Base-by-base conservation (phyloP, 371 early-diverging fungal species). In the Rhizomucor miehei region DNA sequence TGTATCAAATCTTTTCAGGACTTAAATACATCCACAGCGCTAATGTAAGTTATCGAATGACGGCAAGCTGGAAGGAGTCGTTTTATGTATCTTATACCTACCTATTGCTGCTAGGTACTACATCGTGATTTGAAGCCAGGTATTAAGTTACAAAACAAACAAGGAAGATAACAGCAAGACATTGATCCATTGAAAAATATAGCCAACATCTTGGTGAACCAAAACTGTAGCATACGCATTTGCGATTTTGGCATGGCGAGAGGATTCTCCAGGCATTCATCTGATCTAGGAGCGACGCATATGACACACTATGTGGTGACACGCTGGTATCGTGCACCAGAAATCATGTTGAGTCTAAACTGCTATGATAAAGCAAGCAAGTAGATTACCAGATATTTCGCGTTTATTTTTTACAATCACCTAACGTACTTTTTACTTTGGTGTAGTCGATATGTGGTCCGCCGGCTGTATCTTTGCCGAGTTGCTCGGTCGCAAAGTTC, bases 391-490 rank as follows among this genome's bases (percentile, higher is more conserved):
- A n/a, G n/a, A n/a, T n/a, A n/a, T n/a, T n/a, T n/a, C n/a, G n/a
- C n/a, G n/a, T n/a, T n/a, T n/a, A n/a, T n/a, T n/a, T n/a, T n/a
- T n/a, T n/a, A n/a, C n/a, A n/a, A n/a, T n/a, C n/a, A n/a, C n/a
- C n/a, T n/a, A n/a, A n/a, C n/a, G n/a, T n/a, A n/a, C n/a, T n/a
- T n/a, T n/a, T n/a, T n/a, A n/a, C n/a, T n/a, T 29, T 29, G 29
- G 8, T 29, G 8, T 82, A 40, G 91, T 96, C 25, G 99, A 99
- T 68, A 92, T 99, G 38, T 99, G 99, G 99, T 89, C 99, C 5
- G 84, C 94, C 20, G 99, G 99, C 3, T 99, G 99, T 72, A 93
- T 99, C 34, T 97, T 99, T 82, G 99, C 98, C 2, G 99, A 99
- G 62, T 80, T 99, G 19, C 79, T 99, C 66, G 80, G 97, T 47